Base-by-base conservation (phyloP, 257 asterid genomes). In the Perilla frutescens region DNA sequence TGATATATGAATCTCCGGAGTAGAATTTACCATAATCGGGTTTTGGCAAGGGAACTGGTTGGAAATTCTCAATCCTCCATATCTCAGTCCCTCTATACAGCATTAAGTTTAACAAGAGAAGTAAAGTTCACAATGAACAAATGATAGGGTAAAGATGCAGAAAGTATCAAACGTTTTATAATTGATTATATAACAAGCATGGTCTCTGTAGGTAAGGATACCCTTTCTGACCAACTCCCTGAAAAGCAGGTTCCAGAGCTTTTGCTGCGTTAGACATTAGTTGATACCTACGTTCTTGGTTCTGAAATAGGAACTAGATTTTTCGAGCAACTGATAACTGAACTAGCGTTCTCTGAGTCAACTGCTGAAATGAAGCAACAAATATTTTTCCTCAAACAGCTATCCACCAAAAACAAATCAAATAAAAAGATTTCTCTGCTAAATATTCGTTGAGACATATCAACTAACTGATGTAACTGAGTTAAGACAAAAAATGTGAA, bases 61-160 rank as follows among this genome's bases (percentile, higher is more conserved):
- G 90, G 80, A 94, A 91, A 82, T 88, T 87, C 80, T 93, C 97
- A 15, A 93, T 89, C 85, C 98, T 91, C 98, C 98, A 93, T 47
- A 93, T 91, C 73, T 93, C 98, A n/a, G 86, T 87, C 64, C 98
- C 98, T 75, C 98, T 93, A 58, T 6, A 4, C 34, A 32, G 64
- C 9, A 86, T 89, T 86, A 89, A 82, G 92, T 56, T 64, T 60
- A 79, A 71, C 86, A 66, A 77, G 77, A 75, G 31, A 55, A 61
- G 13, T 7, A 47, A 54, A 69, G 31, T 61, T 37, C 40, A 7
- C 66, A 20, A 59, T 32, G 45, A 2, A 57, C 29, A 67, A 75
- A 59, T 31, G 40, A 12, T 48, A 32, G 41, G 31, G 34, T 0
- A 41, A 66, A 29, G 34, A 49, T 37, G 58, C 66, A 71, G 12